Conservation (phyloP, 2,329 filamentous ascomycete species). For the Tolypocladium endophyticum region DNA sequence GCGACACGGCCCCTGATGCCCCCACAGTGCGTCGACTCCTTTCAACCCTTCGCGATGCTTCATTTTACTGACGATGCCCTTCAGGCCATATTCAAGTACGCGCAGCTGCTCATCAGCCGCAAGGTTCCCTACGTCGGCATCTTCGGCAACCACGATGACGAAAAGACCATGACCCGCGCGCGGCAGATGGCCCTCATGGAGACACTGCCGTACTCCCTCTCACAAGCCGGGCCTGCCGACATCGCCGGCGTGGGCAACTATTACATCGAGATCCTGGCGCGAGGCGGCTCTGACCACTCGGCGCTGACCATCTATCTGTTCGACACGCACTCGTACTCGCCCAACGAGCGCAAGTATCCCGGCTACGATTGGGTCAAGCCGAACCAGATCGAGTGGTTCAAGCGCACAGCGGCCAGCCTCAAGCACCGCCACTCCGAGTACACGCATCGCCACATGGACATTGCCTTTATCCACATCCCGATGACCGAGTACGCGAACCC, state of each 20-base stretch:
- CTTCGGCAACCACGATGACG: slow-evolving; percentile 96
- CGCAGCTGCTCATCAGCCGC: slow-evolving; percentile 70
- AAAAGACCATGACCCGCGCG: slow-evolving; percentile 65
- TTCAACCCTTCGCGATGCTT: background rate
- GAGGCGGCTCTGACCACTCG: slow-evolving; percentile 69
- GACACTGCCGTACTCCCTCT: slow-evolving; percentile 79
- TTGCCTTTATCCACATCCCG: slow-evolving; percentile 96
- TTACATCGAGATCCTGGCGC: slow-evolving; percentile 78
- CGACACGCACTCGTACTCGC: slow-evolving; percentile 86
- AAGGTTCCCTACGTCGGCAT: slow-evolving; percentile 90
- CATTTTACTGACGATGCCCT: slow-evolving; percentile 9
- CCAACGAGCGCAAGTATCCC: slow-evolving; percentile 76
- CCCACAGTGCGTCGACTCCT: slow-evolving; percentile 54
- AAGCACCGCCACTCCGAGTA: slow-evolving; percentile 75
- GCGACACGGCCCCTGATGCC: slow-evolving; percentile 81
- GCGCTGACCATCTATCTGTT: slow-evolving; percentile 91
- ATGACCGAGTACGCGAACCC: slow-evolving; percentile 72
- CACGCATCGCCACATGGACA: slow-evolving; percentile 84
- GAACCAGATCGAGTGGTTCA: slow-evolving; percentile 92
- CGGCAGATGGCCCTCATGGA: slow-evolving; percentile 81
- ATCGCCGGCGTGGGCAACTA: slow-evolving; percentile 94
- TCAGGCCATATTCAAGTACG: slow-evolving; percentile 85
- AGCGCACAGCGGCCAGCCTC: slow-evolving; percentile 60
- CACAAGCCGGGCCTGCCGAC: slow-evolving; percentile 69
- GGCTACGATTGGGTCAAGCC: slow-evolving; percentile 98